phyloP scores from a whole-genome alignment of 305 asterid species.

The Fraxinus angustifolia region DNA sequence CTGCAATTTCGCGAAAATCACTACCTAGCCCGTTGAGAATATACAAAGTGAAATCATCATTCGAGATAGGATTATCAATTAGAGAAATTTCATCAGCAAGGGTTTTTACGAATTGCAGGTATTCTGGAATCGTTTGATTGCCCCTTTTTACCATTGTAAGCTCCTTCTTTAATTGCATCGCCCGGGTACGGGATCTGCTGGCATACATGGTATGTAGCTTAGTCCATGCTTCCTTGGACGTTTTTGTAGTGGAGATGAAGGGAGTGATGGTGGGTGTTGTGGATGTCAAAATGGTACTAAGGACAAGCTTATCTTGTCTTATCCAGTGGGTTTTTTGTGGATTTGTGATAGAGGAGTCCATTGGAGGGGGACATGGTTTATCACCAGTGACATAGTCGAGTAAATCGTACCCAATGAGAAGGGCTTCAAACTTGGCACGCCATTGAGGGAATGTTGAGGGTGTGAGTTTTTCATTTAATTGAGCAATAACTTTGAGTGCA shows the following conservation, averaged over 20 bases:
- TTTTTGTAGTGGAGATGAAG: not conserved
- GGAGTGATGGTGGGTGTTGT: not conserved
- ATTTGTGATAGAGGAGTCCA: not conserved
- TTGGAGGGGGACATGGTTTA: not conserved
- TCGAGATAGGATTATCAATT: not conserved
- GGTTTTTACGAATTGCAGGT: not conserved
- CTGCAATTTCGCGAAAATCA: no score
- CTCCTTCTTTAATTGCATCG: not conserved
- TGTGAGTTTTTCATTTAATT: not conserved
- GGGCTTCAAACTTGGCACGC: not conserved
- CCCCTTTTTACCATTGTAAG: not conserved
- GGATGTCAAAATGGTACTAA: not conserved
- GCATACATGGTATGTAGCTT: not conserved
- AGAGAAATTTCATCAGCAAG: not conserved
- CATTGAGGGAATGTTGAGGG: not conserved
- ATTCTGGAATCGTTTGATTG: not conserved
- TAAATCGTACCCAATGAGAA: not conserved
- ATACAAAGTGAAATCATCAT: not conserved
- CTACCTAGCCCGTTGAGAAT: not conserved
- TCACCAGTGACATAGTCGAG: not conserved
- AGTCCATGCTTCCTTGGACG: not conserved
- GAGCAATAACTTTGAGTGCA: not conserved
- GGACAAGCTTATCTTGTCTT: not conserved
- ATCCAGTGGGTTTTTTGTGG: not conserved
- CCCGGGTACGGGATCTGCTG: not conserved